A percentile compares a stretch with the other conserved stretches of the same genome.
phyloP scores from a whole-genome alignment of 805 yeast genomes.

The Yarrowia sp. region DNA sequence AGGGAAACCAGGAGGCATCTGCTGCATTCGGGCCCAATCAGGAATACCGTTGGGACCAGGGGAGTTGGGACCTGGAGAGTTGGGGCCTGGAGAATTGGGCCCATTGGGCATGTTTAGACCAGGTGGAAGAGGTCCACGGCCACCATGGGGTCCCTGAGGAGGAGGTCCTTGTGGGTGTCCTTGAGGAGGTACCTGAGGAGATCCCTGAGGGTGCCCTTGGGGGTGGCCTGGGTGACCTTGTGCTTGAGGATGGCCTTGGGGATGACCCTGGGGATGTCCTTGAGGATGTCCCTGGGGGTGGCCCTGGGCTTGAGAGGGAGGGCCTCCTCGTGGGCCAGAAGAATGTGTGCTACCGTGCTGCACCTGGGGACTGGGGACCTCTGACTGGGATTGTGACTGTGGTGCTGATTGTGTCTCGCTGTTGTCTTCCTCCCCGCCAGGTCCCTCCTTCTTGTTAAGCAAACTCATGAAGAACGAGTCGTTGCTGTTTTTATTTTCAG shows the following conservation, averaged over 20 bases:
- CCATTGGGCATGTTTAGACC: neutral
- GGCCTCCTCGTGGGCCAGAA: conserved; percentile 1
- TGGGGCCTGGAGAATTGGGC: neutral
- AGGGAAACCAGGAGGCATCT: conserved; percentile 15
- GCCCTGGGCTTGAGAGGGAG: neutral
- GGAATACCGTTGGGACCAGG: conserved; percentile 8
- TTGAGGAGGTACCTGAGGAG: neutral
- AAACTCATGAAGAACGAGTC: conserved; percentile 26
- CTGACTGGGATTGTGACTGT: conserved; percentile 1
- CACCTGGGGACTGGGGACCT: neutral
- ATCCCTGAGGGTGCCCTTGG: neutral
- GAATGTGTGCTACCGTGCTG: neutral
- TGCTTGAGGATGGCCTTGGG: neutral
- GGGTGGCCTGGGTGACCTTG: neutral
- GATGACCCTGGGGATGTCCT: neutral
- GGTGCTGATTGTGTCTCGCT: neutral
- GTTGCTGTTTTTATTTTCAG: conserved; percentile 24
- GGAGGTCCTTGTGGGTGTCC: conserved; percentile 12
- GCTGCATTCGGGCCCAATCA: conserved; percentile 18
- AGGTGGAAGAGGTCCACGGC: neutral
- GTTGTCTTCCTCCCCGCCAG: neutral
- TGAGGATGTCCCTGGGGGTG: neutral
- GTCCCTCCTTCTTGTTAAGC: conserved; percentile 11
- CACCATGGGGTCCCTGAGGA: conserved; percentile 13
- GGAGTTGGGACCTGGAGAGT: neutral